Evolutionary conservation across 2,329 filamentous ascomycete genomes (phyloP).

Genomic region (Corynespora cassiicola): DNA sequence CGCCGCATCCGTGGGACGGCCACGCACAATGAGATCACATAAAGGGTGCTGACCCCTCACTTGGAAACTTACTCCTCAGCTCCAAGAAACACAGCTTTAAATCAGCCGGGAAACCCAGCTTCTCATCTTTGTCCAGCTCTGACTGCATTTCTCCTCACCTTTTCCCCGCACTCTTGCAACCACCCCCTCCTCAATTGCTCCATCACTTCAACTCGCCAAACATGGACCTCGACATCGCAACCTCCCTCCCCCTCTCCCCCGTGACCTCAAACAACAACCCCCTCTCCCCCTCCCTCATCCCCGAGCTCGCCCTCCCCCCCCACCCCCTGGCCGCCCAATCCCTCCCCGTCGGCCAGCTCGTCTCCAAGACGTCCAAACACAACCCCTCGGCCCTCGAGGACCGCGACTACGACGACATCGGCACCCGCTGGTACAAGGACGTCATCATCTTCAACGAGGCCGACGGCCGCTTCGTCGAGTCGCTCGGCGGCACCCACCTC

Average conservation of each 20-base stretch:
- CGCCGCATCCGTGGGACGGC: constrained; percentile 19
- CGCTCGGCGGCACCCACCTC: constrained; percentile 38
- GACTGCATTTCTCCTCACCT: constrained; percentile 6
- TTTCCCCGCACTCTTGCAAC: constrained; percentile 1
- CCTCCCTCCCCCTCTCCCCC: constrained; percentile 1
- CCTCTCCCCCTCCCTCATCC: constrained; percentile 37
- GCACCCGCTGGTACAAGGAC: constrained; percentile 45
- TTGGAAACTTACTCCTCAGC: constrained; percentile 27
- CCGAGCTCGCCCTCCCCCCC: constrained; percentile 39
- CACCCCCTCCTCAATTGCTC: constrained; percentile 8
- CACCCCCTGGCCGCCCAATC: constrained; percentile 30
- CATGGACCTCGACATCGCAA: constrained; percentile 9
- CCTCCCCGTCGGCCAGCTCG: constrained; percentile 40
- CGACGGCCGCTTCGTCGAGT: constrained; percentile 32
- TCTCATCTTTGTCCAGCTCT: neutral
- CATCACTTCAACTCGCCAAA: neutral
- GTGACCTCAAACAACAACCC: constrained; percentile 10
- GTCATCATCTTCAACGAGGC: constrained; percentile 36
- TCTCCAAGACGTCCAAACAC: constrained; percentile 36
- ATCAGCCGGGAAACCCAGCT: constrained; percentile 4
- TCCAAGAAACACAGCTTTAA: constrained; percentile 17
- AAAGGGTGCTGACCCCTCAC: constrained; percentile 44
- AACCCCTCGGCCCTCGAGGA: constrained; percentile 34
- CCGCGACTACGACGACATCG: constrained; percentile 44
- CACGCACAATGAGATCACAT: constrained; percentile 40